Conservation (phyloP, 495 filamentous ascomycete species). For the Podospora australis region DNA sequence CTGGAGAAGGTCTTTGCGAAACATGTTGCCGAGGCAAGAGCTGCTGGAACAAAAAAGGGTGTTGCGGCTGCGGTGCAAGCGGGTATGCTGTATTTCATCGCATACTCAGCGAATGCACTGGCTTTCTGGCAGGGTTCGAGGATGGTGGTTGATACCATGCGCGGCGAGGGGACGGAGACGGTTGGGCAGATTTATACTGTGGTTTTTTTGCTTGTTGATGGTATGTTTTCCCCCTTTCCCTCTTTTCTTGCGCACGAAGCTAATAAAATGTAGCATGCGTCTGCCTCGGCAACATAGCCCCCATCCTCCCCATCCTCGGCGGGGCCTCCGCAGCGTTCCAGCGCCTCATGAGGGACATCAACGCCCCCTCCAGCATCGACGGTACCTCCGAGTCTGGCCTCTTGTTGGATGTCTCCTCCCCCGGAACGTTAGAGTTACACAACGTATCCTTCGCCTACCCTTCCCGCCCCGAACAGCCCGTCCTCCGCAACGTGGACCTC, state of each 20-base stretch:
- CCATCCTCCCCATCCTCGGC: constrained; percentile 65
- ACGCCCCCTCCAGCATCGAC: constrained; percentile 73
- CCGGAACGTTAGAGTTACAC: constrained; percentile 68
- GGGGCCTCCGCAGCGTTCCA: constrained; percentile 71
- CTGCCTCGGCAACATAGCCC: constrained; percentile 75
- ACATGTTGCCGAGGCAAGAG: constrained; percentile 40
- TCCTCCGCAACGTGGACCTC: constrained; percentile 74
- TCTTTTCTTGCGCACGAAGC: constrained; percentile 56
- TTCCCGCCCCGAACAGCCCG: constrained; percentile 73
- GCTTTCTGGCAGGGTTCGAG: constrained; percentile 90
- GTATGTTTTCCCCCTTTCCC: constrained; percentile 36
- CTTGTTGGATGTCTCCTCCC: constrained; percentile 55
- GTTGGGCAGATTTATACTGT: constrained; percentile 27
- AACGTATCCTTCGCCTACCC: constrained; percentile 88
- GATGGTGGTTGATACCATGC: constrained; percentile 60
- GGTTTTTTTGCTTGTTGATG: constrained; percentile 26
- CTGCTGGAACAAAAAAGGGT: constrained; percentile 53
- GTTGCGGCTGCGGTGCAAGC: constrained; percentile 52
- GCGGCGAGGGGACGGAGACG: constrained; percentile 23
- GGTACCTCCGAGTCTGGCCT: constrained; percentile 59
- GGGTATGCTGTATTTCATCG: constrained; percentile 64
- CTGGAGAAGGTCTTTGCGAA: constrained; percentile 50
- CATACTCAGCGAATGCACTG: constrained; percentile 82
- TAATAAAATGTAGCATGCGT: constrained; percentile 65
- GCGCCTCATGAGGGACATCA: constrained; percentile 85